Evolutionary conservation across 2,329 filamentous ascomycete genomes (phyloP).

Genomic region (Ophiostoma fasciatum): DNA sequence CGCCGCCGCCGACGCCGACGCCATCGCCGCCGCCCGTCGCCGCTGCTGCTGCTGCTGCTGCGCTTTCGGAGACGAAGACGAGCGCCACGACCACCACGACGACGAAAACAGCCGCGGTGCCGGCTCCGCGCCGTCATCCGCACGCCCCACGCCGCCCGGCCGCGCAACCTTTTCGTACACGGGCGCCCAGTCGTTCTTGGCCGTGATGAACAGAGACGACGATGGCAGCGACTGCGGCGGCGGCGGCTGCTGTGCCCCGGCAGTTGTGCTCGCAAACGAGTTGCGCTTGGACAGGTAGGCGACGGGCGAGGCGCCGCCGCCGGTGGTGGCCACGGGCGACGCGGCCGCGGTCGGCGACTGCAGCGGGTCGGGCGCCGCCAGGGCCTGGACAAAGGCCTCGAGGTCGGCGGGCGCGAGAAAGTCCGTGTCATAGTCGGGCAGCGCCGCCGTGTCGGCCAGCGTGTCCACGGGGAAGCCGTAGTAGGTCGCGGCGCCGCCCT

Average conservation of each 20-base stretch:
- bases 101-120: slow-evolving; percentile 3
- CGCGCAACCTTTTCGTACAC: slow-evolving; percentile 52
- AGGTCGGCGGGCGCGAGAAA: slow-evolving; percentile 64
- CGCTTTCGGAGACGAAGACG: slow-evolving; percentile 4
- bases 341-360: slow-evolving; percentile 32
- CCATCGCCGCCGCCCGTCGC: slow-evolving; percentile 9
- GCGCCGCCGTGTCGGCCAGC: slow-evolving; percentile 47
- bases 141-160: not conserved
- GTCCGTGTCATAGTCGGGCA: slow-evolving; percentile 69
- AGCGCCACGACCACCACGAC: slow-evolving; percentile 2
- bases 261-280: slow-evolving; percentile 20
- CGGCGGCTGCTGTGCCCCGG: too few species aligned
- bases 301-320: slow-evolving; percentile 13
- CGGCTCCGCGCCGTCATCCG: not conserved
- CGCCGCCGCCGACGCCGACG: slow-evolving; percentile 17
- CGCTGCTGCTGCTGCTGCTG: slow-evolving; percentile 18
- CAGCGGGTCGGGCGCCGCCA: slow-evolving; percentile 65
- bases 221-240: slow-evolving; percentile 18
- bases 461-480: slow-evolving; percentile 47
- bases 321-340: slow-evolving; percentile 28
- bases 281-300: slow-evolving; percentile 25
- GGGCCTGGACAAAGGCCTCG: slow-evolving; percentile 62
- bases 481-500: not conserved
- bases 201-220: slow-evolving; percentile 53
- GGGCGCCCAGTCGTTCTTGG: slow-evolving; percentile 91